Conservation (phyloP, 2,329 filamentous ascomycete species). For the Paraphaeosphaeria minitans region DNA sequence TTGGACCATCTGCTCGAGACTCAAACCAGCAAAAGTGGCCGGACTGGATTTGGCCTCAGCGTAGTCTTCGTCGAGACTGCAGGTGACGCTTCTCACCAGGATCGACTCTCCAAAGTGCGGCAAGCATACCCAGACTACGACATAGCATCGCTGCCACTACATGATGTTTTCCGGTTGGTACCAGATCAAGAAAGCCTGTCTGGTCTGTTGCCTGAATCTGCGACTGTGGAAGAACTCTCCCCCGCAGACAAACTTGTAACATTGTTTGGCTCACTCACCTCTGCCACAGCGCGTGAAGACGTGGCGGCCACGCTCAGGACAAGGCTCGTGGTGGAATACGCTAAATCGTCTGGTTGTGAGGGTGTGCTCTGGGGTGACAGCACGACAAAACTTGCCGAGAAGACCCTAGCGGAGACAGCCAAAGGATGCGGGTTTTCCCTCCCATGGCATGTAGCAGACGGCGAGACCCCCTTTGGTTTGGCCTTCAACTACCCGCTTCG, state of each 20-base stretch:
- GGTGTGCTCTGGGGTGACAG: constrained; percentile 82
- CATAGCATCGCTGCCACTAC: constrained; percentile 68
- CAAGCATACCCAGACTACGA: constrained; percentile 68
- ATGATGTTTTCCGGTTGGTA: constrained; percentile 54
- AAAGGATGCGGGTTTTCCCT: constrained; percentile 87
- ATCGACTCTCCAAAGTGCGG: constrained; percentile 49
- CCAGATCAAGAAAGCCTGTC: constrained; percentile 29
- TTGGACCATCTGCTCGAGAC: constrained; percentile 71
- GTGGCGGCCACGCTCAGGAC: constrained; percentile 72
- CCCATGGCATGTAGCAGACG: constrained; percentile 82
- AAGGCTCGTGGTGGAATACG: constrained; percentile 66
- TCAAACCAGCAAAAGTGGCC: constrained; percentile 68
- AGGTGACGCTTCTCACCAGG: constrained; percentile 28
- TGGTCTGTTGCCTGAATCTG: constrained; percentile 20
- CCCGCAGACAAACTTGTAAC: constrained; percentile 46
- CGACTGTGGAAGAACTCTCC: constrained; percentile 1
- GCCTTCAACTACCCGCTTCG: constrained; percentile 79
- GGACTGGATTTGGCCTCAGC: constrained; percentile 70
- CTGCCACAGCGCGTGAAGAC: constrained; percentile 77
- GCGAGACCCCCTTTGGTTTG: constrained; percentile 62
- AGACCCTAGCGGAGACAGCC: constrained; percentile 83
- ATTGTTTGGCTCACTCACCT: constrained; percentile 68
- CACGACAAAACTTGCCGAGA: constrained; percentile 85
- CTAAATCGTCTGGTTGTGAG: constrained; percentile 62
- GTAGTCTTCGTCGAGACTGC: constrained; percentile 56